Base-by-base conservation (phyloP, 2,329 filamentous ascomycete genomes). In the Lachnellula cervina region DNA sequence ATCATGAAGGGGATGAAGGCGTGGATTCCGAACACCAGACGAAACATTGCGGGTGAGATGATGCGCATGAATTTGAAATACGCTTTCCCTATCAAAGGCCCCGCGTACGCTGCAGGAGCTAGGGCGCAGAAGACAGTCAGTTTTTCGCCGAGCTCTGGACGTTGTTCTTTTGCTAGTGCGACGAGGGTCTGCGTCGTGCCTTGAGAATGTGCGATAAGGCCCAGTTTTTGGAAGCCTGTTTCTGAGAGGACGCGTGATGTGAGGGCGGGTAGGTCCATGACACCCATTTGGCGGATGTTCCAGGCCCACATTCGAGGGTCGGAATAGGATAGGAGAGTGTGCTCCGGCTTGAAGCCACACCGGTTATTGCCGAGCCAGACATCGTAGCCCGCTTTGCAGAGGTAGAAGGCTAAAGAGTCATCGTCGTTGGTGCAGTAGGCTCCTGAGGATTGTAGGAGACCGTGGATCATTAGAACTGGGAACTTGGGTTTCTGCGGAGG, bases 271-370 rank as follows among this genome's bases (percentile, higher is more conserved):
- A 97, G 79, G 68, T 97, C 93, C 68, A 95, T 83, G 1, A 92
- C 86, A 3, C 91, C 93, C 88, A 97, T 95, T 67, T 96, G 90
- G 0, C 89, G 83, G 54, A 97, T 95, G 62, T 96, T 96, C 93
- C 93, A 97, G 42, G 86, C 84, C 93, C 93, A 97, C 89, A 97
- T 95, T 32, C 91, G 82, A 1, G 93, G 92, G 67, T 97, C 93
- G 3, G 76, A 75, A 62, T 88, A 84, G 2, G 82, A 73, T 40
- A 97, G 80, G 21, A 86, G 73, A 2, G 79, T 81, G 68, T 97
- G 93, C 61, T 84, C 81, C 0, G 93, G 92, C 0, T 81, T 76
- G 71, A 94, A 90, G 1, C 92, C 92, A 68, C 91, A 96, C 19
- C 93, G 82, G 68, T 96, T 97, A 73, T 96, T 96, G 4, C 93